These are phyloP conservation scores for Senecio squalidus DNA, from an alignment of 140 eudicot genomes.

Conservation along the genomic window DNA sequence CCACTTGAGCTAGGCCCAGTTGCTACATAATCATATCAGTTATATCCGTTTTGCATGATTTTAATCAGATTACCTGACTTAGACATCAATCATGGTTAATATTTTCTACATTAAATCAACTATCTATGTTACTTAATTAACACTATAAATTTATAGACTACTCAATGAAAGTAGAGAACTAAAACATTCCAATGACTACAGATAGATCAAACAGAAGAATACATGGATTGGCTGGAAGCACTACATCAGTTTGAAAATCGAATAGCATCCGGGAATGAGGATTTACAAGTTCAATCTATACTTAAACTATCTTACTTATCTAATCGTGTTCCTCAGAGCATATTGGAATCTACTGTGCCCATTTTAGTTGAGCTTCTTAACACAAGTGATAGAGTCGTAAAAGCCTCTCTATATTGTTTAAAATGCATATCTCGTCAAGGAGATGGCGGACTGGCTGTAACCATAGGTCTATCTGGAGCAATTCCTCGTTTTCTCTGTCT, in stretches of 20 bases:
- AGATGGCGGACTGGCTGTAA: conserved; percentile 40
- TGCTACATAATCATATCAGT: too few relatives aligned
- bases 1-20: too few relatives aligned
- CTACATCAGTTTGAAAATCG: conserved; percentile 27
- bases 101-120: too few relatives aligned
- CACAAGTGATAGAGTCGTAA: conserved; percentile 22
- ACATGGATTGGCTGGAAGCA: conserved; percentile 41
- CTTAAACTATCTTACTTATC: conserved; percentile 38
- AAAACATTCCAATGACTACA: conserved; percentile 4
- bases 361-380: conserved; percentile 38
- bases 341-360: conserved; percentile 39
- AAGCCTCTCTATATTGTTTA: conserved; percentile 50
- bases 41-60: too few relatives aligned
- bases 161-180: too few relatives aligned
- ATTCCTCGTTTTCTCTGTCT: conserved; percentile 37
- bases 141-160: too few relatives aligned
- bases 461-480: conserved; percentile 45
- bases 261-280: conserved; percentile 30
- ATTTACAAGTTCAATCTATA: conserved; percentile 25
- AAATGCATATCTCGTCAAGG: conserved; percentile 44
- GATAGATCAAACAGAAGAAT: conserved; percentile 21
- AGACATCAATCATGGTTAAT: too few relatives aligned
- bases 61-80: too few relatives aligned
- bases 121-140: too few relatives aligned
- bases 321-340: conserved; percentile 40